Conservation (phyloP, 1,284 basidiomycete species). For the Caloboletus firmus region DNA sequence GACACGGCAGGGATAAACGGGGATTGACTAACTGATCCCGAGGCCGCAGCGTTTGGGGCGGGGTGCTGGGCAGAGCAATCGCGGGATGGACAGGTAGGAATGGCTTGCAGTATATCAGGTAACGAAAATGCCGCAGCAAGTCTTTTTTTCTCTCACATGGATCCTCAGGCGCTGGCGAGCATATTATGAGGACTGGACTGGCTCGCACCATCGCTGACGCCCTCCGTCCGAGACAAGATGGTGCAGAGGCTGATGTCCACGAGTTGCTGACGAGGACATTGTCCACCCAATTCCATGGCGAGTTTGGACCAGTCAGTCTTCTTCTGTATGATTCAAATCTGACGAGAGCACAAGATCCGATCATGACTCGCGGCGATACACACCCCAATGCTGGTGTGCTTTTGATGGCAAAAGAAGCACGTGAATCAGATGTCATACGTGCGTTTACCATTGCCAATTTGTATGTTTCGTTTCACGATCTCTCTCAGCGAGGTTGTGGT, state of each 20-base stretch:
- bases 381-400: constrained; percentile 45
- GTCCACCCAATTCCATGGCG: constrained; percentile 42
- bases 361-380: constrained; percentile 29
- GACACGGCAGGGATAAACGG: not conserved
- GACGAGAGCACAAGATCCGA: constrained; percentile 27
- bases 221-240: constrained; percentile 27
- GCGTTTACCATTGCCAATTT: not conserved
- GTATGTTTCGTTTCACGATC: not conserved
- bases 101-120: constrained; percentile 75
- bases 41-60: constrained; percentile 64
- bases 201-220: constrained; percentile 45
- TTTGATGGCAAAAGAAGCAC: constrained; percentile 46
- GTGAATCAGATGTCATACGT: constrained; percentile 35
- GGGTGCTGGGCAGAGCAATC: constrained; percentile 67
- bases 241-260: constrained; percentile 41
- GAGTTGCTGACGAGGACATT: constrained; percentile 40
- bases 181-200: constrained; percentile 47
- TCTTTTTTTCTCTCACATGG: constrained; percentile 37
- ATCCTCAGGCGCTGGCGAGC: constrained; percentile 53
- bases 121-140: constrained; percentile 26
- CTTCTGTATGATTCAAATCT: too few relatives aligned
- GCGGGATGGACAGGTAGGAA: constrained; percentile 25
- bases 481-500: constrained; percentile 63
- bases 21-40: constrained; percentile 6
- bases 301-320: constrained; percentile 10